Base-by-base conservation (phyloP, 2,329 filamentous ascomycete genomes). In the Macrophomina pseudophaseolina region DNA sequence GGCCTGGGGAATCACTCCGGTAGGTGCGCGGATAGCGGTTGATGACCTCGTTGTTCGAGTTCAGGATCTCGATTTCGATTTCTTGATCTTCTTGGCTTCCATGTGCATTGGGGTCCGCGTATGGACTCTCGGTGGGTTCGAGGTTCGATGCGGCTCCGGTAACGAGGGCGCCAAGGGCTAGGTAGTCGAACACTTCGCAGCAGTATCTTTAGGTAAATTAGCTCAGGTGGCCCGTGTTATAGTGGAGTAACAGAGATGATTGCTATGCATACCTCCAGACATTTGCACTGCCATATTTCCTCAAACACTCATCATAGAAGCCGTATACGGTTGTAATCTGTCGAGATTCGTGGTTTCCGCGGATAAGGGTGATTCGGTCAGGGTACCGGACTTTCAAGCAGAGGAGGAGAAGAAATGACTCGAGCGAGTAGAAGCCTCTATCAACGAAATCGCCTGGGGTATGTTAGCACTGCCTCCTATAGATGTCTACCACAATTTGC, bases 311-410 rank as follows among this genome's bases (percentile, higher is more conserved):
- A 75, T 98, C 94, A 82, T 98, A 98, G 82, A 98, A 98, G 69
- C 94, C 94, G 78, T 98, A 98, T 14, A 98, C 94, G 5, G 93
- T 97, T 28, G 94, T 98, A 71, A 98, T 98, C 79, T 98, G 94
- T 67, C 94, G 89, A 52, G 94, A 97, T 80, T 98, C 94, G 83
- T 97, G 93, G 78, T 97, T 97, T 70, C 94, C 94, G 70, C 94
- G 88, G 74, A 98, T 97, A 49, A 98, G 86, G 4, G 95, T 98
- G 83, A 98, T 97, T 72, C 95, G 92, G 79, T 98, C 93, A 64
- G 94, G 95, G 77, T 98, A 98, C 77, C 94, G 91, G 69, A 98
- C 94, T 85, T 98, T 98, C 73, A 98, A 88, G 76, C 93, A 97
- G 64, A 99, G 88, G 11, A 99, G 89, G 65, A 99, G 91, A 69